These are phyloP conservation scores for Malus sylvestris DNA, from an alignment of 306 rosid genomes.

Conservation along the genomic window DNA sequence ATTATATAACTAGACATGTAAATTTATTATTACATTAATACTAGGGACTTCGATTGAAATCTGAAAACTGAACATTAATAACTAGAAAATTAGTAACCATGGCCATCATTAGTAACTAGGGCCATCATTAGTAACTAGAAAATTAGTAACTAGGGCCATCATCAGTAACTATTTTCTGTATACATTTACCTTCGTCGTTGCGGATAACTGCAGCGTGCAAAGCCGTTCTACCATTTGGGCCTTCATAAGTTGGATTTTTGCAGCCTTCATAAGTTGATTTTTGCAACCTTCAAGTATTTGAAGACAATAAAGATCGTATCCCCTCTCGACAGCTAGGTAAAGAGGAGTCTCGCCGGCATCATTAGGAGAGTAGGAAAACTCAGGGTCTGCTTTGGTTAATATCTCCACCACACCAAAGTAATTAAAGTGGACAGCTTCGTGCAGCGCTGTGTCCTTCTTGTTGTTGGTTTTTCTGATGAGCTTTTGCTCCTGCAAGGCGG, in stretches of 20 bases:
- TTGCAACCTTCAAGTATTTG: not conserved
- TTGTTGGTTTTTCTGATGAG: not conserved
- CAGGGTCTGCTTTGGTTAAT: not conserved
- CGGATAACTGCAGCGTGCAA: not conserved
- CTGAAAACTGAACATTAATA: too few species aligned
- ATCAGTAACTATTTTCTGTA: too few species aligned
- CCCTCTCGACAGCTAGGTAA: slow-evolving; percentile 4
- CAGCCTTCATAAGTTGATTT: too few species aligned
- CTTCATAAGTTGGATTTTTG: not conserved
- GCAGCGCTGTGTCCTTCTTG: not conserved
- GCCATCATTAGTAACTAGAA: too few species aligned
- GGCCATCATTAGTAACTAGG: too few species aligned
- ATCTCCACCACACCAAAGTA: not conserved
- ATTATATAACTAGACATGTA: too few species aligned
- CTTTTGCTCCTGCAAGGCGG: too few species aligned
- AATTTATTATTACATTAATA: too few species aligned
- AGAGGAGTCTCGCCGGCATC: slow-evolving; percentile 4
- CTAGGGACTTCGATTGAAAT: too few species aligned
- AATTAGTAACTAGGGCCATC: too few species aligned
- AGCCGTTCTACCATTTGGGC: not conserved
- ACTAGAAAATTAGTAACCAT: too few species aligned
- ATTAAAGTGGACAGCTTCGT: not conserved
- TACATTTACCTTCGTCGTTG: not conserved
- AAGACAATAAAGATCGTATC: fast-evolving
- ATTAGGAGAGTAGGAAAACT: not conserved